Evolutionary conservation across 2,329 filamentous ascomycete species (phyloP), one percentile per base, ranked within the genome.

Genomic region (Beauveria sp.): DNA sequence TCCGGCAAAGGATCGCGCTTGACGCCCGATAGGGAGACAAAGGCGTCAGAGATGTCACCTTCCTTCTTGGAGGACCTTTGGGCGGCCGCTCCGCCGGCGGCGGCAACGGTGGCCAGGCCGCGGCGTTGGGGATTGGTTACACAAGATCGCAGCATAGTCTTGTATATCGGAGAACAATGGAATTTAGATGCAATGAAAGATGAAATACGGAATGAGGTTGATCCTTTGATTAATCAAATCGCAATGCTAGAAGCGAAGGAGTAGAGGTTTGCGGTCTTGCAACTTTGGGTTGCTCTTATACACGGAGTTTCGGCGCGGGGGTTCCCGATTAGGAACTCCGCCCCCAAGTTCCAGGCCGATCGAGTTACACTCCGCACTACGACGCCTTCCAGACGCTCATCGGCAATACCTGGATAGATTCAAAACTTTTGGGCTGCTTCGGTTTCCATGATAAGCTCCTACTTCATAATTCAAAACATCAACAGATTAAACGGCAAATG

Each of bases 41-140:
- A 88, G 1, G 83, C 74, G 57, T 85, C 83, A 0, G 84, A 85
- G 40, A 88, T 87, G 65, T 86, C 80, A 3, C 85, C 85, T 65
- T 84, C 82, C 45, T 80, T 78, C 66, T 84, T 85, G 14, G 65
- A 20, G 10, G 65, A 57, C 34, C 34, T 62, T n/a, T 63, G 63
- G 8, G 55, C 53, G 2, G 65, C 45, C 7, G 66, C 62, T 30
- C 20, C 26, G 43, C 38, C 38, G 7, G 62, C 64, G 7, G 62
- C 64, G 10, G 66, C 60, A 62, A 42, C 68, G 64, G 52, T 60
- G 54, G 26, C 69, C 47, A 38, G 52, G 24, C 58, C 61, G 14
- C 63, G 24, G 63, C 63, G 9, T 64, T 51, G 5, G 67, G 60
- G 50, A 52, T 38, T 61, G 34, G 28, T 58, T 10, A 43, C 22